Evolutionary conservation across 257 asterid species (phyloP).

Genomic region (Solanum sitiens): DNA sequence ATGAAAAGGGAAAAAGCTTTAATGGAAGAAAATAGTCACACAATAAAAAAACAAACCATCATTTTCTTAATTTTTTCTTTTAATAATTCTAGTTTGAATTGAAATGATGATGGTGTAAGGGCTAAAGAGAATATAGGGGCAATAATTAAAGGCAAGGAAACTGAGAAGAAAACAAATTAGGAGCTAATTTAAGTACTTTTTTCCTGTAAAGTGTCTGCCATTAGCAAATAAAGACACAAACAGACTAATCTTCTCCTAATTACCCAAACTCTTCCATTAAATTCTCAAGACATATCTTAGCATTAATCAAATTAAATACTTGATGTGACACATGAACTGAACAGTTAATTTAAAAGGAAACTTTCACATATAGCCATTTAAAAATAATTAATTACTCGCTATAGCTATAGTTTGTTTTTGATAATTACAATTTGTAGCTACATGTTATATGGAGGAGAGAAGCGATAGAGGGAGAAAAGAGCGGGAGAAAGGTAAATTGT

Average conservation of each 20-base stretch:
- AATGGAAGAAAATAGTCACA: not conserved
- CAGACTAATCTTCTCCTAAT: not conserved
- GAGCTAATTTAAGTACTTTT: not conserved
- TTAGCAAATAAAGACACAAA: not conserved
- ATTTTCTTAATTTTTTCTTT: too few relatives aligned
- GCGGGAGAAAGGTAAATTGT: too few relatives aligned
- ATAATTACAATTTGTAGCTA: too few relatives aligned
- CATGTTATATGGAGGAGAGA: too few relatives aligned
- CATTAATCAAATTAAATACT: not conserved
- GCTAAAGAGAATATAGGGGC: not conserved
- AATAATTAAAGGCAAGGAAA: not conserved
- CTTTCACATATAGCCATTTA: too few relatives aligned
- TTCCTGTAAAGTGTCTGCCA: conserved; percentile 5
- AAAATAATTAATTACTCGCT: too few relatives aligned
- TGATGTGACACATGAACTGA: not conserved
- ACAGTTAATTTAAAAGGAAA: not conserved
- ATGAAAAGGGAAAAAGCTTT: not conserved
- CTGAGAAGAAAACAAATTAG: not conserved
- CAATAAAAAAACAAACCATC: not conserved
- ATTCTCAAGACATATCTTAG: not conserved
- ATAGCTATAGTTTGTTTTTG: too few relatives aligned
- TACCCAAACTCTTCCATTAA: not conserved
- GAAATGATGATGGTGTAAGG: not conserved
- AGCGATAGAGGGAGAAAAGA: too few relatives aligned
- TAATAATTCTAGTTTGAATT: not conserved